A percentile compares a stretch with the other conserved stretches of the same genome.
Conservation (phyloP, 2,329 filamentous ascomycete genomes). For the Magnaporthiopsis poae region DNA sequence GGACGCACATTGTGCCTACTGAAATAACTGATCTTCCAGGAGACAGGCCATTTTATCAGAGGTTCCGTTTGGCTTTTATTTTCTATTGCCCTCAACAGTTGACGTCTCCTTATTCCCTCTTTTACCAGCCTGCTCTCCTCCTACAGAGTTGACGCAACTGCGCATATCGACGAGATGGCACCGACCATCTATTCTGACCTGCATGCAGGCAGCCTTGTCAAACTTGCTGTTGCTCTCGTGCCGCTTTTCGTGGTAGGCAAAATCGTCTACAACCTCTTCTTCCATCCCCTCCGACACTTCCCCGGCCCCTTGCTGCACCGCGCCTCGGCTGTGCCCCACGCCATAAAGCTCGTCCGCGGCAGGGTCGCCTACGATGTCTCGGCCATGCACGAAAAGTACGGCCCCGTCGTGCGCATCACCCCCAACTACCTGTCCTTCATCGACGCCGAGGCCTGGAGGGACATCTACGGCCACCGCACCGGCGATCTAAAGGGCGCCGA, state of each 20-base stretch:
- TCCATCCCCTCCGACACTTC: slow-evolving; percentile 12
- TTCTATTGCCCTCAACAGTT: no score
- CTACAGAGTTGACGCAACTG: neutral
- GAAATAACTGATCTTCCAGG: neutral
- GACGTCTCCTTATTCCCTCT: neutral
- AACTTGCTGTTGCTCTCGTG: neutral
- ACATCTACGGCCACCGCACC: slow-evolving; percentile 26
- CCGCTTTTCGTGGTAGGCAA: neutral
- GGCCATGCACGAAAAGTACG: slow-evolving; percentile 20
- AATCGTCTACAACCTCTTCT: slow-evolving; percentile 9
- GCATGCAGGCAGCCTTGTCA: neutral
- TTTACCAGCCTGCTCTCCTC: neutral
- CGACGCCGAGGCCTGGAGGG: slow-evolving; percentile 23
- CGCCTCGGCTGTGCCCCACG: neutral
- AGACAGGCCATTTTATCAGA: neutral
- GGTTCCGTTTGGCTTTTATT: neutral
- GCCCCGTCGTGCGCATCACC: slow-evolving; percentile 30
- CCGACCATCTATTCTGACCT: neutral
- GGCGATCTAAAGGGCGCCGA: slow-evolving; percentile 8
- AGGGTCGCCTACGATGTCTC: slow-evolving; percentile 14
- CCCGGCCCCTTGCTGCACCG: slow-evolving; percentile 11
- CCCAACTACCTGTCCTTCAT: slow-evolving; percentile 33
- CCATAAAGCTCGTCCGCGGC: slow-evolving; percentile 11
- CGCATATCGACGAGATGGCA: neutral
- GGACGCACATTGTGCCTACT: no score